Evolutionary conservation across 768 basidiomycete genomes (phyloP).

Genomic region (Kwoniella europaea): DNA sequence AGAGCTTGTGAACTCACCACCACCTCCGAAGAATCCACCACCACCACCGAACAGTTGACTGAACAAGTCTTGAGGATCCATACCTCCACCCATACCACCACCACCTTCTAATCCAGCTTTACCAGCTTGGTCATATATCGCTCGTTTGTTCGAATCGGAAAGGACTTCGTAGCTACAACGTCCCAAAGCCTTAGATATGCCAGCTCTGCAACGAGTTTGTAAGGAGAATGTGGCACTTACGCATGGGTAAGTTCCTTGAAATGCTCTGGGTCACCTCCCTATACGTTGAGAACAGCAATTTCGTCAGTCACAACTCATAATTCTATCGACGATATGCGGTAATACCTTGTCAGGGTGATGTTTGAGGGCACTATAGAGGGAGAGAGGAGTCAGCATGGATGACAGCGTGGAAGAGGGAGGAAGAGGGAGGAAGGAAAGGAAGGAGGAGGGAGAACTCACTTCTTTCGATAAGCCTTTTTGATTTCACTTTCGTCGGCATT

Average conservation of each 20-base stretch:
- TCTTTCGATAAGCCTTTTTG: conserved; percentile 85
- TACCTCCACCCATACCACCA: conserved; percentile 60
- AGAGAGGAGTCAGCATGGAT: conserved; percentile 1
- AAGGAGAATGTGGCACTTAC: conserved; percentile 9
- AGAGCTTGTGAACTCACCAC: conserved; percentile 58
- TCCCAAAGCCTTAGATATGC: not conserved
- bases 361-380: too few species aligned
- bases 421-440: too few species aligned
- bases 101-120: conserved; percentile 72
- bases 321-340: not conserved
- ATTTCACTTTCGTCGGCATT: conserved; percentile 82
- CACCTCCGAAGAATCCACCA: conserved; percentile 63
- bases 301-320: not conserved
- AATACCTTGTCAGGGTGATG: conserved; percentile 45
- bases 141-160: conserved; percentile 68
- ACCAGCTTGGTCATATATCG: conserved; percentile 80
- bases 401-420: too few species aligned
- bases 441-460: conserved; percentile 65
- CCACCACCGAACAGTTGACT: conserved; percentile 80
- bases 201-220: too few species aligned
- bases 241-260: conserved; percentile 84
- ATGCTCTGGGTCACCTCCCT: conserved; percentile 92
- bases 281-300: conserved; percentile 65
- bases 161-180: conserved; percentile 81
- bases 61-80: conserved; percentile 99